Evolutionary conservation across 805 yeast species (phyloP).

Genomic region (Saccharomycopsis selenospora): DNA sequence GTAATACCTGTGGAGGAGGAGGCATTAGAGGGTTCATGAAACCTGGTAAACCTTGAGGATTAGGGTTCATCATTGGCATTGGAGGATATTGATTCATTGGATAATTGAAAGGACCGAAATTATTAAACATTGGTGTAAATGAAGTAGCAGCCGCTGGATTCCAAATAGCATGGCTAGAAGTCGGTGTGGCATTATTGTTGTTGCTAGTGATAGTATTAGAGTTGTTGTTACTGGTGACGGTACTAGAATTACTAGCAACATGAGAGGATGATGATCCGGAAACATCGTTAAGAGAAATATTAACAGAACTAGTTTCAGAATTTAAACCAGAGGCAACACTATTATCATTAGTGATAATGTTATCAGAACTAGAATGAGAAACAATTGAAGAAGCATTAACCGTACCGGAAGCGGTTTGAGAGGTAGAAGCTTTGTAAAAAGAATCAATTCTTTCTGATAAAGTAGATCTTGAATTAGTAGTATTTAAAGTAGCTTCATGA

Average conservation of each 20-base stretch:
- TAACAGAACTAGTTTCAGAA: neutral
- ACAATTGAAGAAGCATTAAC: too few species aligned
- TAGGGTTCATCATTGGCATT: slow-evolving; percentile 22
- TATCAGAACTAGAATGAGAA: slow-evolving; percentile 1
- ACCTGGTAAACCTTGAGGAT: slow-evolving; percentile 30
- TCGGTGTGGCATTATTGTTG: neutral
- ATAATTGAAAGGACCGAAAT: slow-evolving; percentile 24
- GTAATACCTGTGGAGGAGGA: slow-evolving; percentile 25
- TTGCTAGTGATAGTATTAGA: neutral
- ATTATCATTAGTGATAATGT: neutral
- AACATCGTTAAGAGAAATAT: slow-evolving; percentile 40
- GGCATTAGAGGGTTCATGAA: slow-evolving; percentile 31
- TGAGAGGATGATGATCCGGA: slow-evolving; percentile 29
- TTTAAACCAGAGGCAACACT: neutral
- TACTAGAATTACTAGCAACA: slow-evolving; percentile 10
- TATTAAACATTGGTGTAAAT: slow-evolving; percentile 41
- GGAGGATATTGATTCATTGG: slow-evolving; percentile 21
- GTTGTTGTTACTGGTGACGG: neutral
- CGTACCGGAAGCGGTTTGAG: neutral
- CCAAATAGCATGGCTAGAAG: slow-evolving; percentile 40
- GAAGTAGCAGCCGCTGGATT: slow-evolving; percentile 58
- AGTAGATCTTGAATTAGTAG: slow-evolving; percentile 12
- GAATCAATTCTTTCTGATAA: slow-evolving; percentile 53
- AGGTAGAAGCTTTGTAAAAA: slow-evolving; percentile 33
- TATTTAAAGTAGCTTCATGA: slow-evolving; percentile 27